Evolutionary conservation across 129 eudicot genomes (phyloP), one percentile per base, ranked within the genome.

Genomic region (Chrysanthemum seticuspe): DNA sequence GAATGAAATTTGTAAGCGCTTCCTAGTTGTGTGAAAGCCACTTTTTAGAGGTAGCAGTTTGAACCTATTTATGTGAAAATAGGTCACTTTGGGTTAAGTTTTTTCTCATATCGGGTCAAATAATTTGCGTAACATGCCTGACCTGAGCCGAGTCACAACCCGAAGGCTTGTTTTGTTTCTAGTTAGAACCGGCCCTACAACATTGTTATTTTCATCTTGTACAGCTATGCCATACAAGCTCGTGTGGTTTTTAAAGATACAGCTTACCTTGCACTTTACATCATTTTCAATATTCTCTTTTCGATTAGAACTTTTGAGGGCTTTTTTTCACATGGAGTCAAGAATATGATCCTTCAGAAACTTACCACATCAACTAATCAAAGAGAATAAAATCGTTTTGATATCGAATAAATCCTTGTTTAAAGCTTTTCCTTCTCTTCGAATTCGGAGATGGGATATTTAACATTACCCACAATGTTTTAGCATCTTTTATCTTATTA

Each of bases 271-370:
- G 40, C 18, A 49, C 54, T 68, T 50, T 25, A 62, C 36, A 23
- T 21, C 29, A 52, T 54, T 59, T 8, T 49, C 44, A 16, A 14
- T 47, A 64, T 78, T 78, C 62, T 47, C 13, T 62, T 71, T 47
- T 58, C n/a, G 10, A 29, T 65, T 11, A 4, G 0, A 13, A 62
- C 13, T 45, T 53, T 34, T 13, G 31, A 11, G 44, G 64, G 67
- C 6, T 71, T 9, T 52, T 7, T 62, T 54, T 29, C 51, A 40
- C 34, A 25, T 44, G 53, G 16, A 44, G 82, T 71, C 34, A 63
- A 78, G 82, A 71, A 78, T 72, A 54, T 64, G 82, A 78, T 78
- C 25, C 77, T 19, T 72, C 27, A 16, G 13, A 1, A 72, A 48
- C 54, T 21, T 12, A 44, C 25, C 45, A 10, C 14, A 58, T 58